These are phyloP conservation scores for Lasiodiplodia gonubiensis DNA, from an alignment of 2,329 filamentous ascomycete genomes.

Conservation along the genomic window DNA sequence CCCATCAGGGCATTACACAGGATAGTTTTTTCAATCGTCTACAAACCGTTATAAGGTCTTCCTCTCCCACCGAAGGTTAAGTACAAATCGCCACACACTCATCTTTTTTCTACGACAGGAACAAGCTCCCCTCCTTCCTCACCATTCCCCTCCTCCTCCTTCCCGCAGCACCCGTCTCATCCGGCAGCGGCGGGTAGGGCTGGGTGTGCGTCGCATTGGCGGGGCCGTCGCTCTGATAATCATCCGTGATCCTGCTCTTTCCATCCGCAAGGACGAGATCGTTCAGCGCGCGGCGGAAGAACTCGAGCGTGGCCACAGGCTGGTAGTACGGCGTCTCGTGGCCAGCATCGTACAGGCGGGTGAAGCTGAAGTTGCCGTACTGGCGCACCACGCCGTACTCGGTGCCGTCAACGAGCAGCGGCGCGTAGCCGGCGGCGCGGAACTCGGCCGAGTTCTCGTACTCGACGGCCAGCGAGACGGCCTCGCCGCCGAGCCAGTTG, in stretches of 20 bases:
- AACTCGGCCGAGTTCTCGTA: constrained; percentile 54
- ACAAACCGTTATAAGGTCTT: too few relatives aligned
- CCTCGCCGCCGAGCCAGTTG: constrained; percentile 44
- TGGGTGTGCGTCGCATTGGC: constrained; percentile 20
- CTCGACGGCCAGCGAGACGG: constrained; percentile 52
- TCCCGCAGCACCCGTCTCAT: constrained; percentile 11
- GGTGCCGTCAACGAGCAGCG: constrained; percentile 69
- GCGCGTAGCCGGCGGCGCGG: constrained; percentile 71
- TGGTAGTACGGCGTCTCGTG: constrained; percentile 53
- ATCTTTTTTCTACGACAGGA: neutral
- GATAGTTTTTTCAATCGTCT: too few relatives aligned
- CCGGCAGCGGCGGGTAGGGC: constrained; percentile 27
- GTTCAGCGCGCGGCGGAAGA: constrained; percentile 16
- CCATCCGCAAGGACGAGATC: constrained; percentile 16
- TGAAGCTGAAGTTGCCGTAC: constrained; percentile 69
- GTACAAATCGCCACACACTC: too few relatives aligned
- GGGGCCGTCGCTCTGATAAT: constrained; percentile 13
- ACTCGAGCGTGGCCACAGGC: constrained; percentile 22
- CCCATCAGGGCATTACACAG: too few relatives aligned
- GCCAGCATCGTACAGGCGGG: constrained; percentile 58
- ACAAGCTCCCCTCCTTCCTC: constrained; percentile 2
- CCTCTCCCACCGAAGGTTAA: too few relatives aligned
- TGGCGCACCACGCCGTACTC: constrained; percentile 72
- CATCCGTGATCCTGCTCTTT: neutral
- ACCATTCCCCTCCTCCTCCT: neutral